Evolutionary conservation across 2,329 filamentous ascomycete genomes (phyloP), one percentile per base, ranked within the genome.

Genomic region (Zelopaecilomyces penicillatus): DNA sequence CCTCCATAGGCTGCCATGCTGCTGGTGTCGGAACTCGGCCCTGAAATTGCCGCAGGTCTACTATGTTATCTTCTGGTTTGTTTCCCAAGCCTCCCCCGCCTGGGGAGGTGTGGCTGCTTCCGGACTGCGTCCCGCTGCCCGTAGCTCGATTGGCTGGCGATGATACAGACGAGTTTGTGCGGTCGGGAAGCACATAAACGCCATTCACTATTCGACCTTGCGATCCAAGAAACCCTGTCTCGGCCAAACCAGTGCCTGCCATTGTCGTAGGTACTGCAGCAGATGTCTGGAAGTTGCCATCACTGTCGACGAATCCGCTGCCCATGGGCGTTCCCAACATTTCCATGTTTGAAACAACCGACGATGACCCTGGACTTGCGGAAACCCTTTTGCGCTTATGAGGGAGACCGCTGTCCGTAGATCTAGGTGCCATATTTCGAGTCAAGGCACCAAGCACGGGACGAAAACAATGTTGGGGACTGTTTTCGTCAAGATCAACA

Each of bases 371-470:
- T n/a, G 56, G 57, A 31, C 54, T 57, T 5, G 54, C 46, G 2
- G 59, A 57, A 27, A 46, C 54, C 27, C 64, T 59, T 44, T 60
- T 63, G 27, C 64, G 57, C 51, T 66, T 68, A 37, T 58, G 54
- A 19, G 19, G 19, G 12, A 49, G 53, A 5, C 41, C 37, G 5
- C 45, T 28, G n/a, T 55, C 53, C n/a, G 41, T 37, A 3, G 42
- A 28, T n/a, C 42, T 45, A 5, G 48, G 37, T 28, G 48, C 43
- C 8, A 65, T 45, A 29, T 65, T 66, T 26, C 61, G 56, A 4
- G 50, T 57, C 10, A 56, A 57, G 7, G 61, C 60, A 3, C 63
- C 60, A 3, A 66, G 55, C 54, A 65, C 47, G 3, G 57, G 50
- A 30, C 57, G 52, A 52, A 62, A 66, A 45, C 61, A 63, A 10